Conservation (phyloP, 2,329 filamentous ascomycete genomes). For the Peltaster fructicola region DNA sequence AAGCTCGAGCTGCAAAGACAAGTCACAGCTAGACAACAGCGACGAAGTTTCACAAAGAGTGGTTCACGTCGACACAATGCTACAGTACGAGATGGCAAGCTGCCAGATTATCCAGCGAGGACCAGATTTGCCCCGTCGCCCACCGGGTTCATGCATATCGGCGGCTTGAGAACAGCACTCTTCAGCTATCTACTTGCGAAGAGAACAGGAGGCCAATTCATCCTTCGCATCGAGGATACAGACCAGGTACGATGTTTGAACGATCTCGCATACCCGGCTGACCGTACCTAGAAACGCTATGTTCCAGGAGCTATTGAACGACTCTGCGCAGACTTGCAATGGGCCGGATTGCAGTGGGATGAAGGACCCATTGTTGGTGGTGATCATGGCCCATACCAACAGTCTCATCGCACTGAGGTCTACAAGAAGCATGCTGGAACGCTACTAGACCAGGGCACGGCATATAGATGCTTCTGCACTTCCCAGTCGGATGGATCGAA, state of each 20-base stretch:
- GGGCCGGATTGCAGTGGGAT: slow-evolving; percentile 85
- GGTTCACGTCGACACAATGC: slow-evolving; percentile 3
- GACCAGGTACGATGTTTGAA: slow-evolving; percentile 46
- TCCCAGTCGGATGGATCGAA: slow-evolving; percentile 32
- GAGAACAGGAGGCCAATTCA: slow-evolving; percentile 73
- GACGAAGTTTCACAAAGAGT: slow-evolving; percentile 1
- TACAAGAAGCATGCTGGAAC: slow-evolving; percentile 55
- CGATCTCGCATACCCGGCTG: no score
- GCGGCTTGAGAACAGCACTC: slow-evolving; percentile 79
- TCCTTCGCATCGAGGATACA: slow-evolving; percentile 86
- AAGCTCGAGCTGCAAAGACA: slow-evolving; percentile 1
- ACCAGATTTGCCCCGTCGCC: slow-evolving; percentile 92
- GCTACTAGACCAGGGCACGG: slow-evolving; percentile 52
- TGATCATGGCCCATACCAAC: slow-evolving; percentile 68
- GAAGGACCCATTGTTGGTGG: slow-evolving; percentile 79
- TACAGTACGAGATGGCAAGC: slow-evolving; percentile 12
- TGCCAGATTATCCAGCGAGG: slow-evolving; percentile 43
- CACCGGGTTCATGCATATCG: slow-evolving; percentile 82
- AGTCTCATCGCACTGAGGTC: slow-evolving; percentile 62
- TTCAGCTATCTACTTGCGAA: slow-evolving; percentile 89
- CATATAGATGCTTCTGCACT: slow-evolving; percentile 88
- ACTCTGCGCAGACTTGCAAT: slow-evolving; percentile 63
- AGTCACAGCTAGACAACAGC: not conserved
- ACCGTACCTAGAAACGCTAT: slow-evolving; percentile 50
- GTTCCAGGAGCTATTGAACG: slow-evolving; percentile 62